A percentile compares a stretch with the other conserved stretches of the same genome.
phyloP scores from a whole-genome alignment of 163 green algal species.

The Picocystis sp. region DNA sequence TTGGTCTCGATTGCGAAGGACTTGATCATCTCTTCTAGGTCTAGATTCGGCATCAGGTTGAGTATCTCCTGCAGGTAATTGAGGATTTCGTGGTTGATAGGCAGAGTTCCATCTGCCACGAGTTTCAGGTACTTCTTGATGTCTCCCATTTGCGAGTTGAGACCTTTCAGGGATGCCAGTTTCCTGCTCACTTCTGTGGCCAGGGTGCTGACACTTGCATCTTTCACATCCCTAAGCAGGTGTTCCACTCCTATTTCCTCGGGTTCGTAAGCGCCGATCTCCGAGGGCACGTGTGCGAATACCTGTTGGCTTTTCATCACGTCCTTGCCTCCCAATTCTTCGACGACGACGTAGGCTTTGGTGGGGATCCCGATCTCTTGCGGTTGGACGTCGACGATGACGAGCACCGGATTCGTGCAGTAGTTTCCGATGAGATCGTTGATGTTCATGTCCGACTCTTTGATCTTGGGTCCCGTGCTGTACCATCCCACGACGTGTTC shows the following conservation, averaged over 20 bases:
- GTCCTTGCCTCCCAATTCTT: constrained; percentile 70
- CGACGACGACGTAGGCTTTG: constrained; percentile 73
- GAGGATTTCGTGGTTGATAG: constrained; percentile 94
- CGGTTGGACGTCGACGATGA: constrained; percentile 92
- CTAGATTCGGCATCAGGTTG: constrained; percentile 94
- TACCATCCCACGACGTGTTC: constrained; percentile 97
- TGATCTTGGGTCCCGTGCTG: constrained; percentile 82
- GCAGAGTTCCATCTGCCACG: constrained; percentile 66
- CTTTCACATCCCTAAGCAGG: constrained; percentile 85
- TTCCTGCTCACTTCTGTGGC: constrained; percentile 54
- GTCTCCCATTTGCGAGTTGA: constrained; percentile 47
- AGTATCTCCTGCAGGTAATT: constrained; percentile 68
- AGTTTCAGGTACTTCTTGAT: constrained; percentile 61
- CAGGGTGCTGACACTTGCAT: constrained; percentile 72
- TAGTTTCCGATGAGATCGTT: constrained; percentile 57
- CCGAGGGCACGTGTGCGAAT: constrained; percentile 27
- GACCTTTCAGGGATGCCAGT: constrained; percentile 52
- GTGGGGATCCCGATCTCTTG: constrained; percentile 87
- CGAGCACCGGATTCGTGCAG: constrained; percentile 61
- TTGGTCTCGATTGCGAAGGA: constrained; percentile 73
- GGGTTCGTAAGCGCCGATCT: constrained; percentile 90
- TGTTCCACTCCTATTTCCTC: constrained; percentile 98
- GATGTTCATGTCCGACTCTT: constrained; percentile 86
- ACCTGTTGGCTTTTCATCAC: constrained; percentile 54
- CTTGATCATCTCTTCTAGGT: constrained; percentile 54